Base-by-base conservation (phyloP, 2,329 filamentous ascomycete genomes). In the Didymella pomorum region DNA sequence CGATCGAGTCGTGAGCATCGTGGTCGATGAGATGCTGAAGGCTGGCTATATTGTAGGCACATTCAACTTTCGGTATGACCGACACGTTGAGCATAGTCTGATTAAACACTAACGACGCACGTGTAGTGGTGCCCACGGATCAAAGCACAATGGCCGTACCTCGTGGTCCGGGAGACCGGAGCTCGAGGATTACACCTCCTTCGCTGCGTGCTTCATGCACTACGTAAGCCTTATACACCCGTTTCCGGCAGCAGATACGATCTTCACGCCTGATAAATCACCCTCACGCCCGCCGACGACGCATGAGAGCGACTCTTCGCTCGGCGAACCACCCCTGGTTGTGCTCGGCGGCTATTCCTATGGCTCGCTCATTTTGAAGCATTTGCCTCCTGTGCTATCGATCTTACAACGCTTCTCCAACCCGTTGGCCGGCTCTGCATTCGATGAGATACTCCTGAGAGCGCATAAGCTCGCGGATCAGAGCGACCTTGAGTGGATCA, bases 91-190 rank as follows among this genome's bases (percentile, higher is more conserved):
- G 23, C 10, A n/a, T 21, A 6, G 2, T n/a, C 6, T 18, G 9
- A n/a, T n/a, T 9, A 12, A 1, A 52, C 33, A 43, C 42, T 68
- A 39, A 66, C 39, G 5, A n/a, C 14, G 3, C 2, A n/a, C n/a
- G n/a, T n/a, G n/a, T 60, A 96, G 93, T 78, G 94, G 94, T 48
- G 92, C 92, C 0, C 85, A 86, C 25, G 82, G 82, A 25, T 95
- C 92, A 0, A 60, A 53, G 18, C 56, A 58, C 28, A 85, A 86
- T 52, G 93, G 93, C 5, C 84, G 84, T 48, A 97, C 93, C 0
- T 94, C 91, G 23, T 99, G 94, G 94, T 92, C 91, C 1, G 89
- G 89, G 4, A 90, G 86, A 66, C 86, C 91, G 0, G 95, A 98
- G 73, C 81, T 89, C 31, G 86, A 85, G 37, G 95, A 99, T 74